Base-by-base conservation (phyloP, 257 asterid species). In the Gardenia jasminoides region DNA sequence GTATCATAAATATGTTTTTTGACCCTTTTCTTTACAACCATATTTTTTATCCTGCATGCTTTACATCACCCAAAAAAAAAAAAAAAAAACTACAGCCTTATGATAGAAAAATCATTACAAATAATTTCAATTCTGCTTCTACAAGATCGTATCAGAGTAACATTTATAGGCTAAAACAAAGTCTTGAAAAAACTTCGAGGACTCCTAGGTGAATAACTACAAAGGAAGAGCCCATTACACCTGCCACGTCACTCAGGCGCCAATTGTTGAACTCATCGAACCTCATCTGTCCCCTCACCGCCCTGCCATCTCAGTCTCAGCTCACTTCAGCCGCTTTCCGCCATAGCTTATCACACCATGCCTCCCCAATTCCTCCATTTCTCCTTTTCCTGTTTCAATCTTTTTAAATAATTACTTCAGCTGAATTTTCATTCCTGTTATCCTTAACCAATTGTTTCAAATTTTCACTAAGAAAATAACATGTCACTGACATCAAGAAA, bases 401-500 rank as follows among this genome's bases (percentile, higher is more conserved):
- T 44, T 46, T 52, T 6, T 44, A 54, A 52, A 4, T 46, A 43
- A 47, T 52, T 15, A 13, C 15, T 47, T 47, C 20, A 71, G 62
- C 74, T 46, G 44, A 26, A 3, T n/a, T 4, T 54, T 54, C 6
- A 54, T 54, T 54, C 61, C 61, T 7, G 17, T 54, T 54, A 5
- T 19, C n/a, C 24, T 17, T 54, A 54, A 15, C 41, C 41, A 36
- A 36, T 36, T 36, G 41, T 36, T 36, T 36, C 41, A 36, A 36
- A 36, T 36, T 36, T 36, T 36, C 41, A 36, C 41, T 36, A 36
- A 9, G 36, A 75, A 76, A 67, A 79, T 36, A 36, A 36, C 41
- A 93, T 93, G 97, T 82, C 91, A 77, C 78, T 90, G 82, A 8
- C 87, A 54, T 58, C 80, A 75, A 90, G 84, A 50, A 67, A 88